Percentiles rank a stretch among this genome's conserved stretches.
Conservation (phyloP, 2,329 filamentous ascomycete genomes). For the Emergomyces orientalis region DNA sequence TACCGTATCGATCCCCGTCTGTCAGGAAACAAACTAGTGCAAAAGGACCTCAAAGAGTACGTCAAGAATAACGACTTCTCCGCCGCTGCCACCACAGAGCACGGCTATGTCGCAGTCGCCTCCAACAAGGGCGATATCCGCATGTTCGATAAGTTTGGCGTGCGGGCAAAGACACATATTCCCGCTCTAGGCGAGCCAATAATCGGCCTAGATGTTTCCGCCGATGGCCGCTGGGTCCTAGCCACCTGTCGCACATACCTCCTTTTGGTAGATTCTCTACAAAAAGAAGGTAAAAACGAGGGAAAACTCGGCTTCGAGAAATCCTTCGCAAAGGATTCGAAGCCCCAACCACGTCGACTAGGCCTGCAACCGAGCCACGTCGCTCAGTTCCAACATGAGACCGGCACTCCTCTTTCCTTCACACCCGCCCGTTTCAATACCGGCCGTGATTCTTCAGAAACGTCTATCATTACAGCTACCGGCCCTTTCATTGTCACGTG, state of each 20-base stretch:
- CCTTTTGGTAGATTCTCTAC: conserved; percentile 80
- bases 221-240: conserved; percentile 90
- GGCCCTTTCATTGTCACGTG: conserved; percentile 96
- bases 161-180: conserved; percentile 95
- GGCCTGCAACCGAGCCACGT: conserved; percentile 85
- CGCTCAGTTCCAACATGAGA: conserved; percentile 95
- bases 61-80: conserved; percentile 96
- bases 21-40: conserved; percentile 83
- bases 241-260: conserved; percentile 92
- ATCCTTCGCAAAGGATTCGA: conserved; percentile 81
- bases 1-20: conserved; percentile 91
- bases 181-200: conserved; percentile 92
- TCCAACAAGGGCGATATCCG: conserved; percentile 97
- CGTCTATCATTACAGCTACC: conserved; percentile 91
- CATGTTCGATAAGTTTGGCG: conserved; percentile 89
- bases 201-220: conserved; percentile 87
- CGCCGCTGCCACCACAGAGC: conserved; percentile 83
- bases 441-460: conserved; percentile 69
- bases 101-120: conserved; percentile 92
- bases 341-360: conserved; percentile 85
- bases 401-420: conserved; percentile 73
- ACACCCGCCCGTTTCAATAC: conserved; percentile 92
- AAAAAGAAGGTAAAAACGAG: conserved; percentile 89
- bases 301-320: conserved; percentile 98
- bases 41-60: conserved; percentile 90